A percentile compares a stretch with the other conserved stretches of the same genome.
Conservation (phyloP, 2,329 filamentous ascomycete species). For the Calonectria henricotiae region DNA sequence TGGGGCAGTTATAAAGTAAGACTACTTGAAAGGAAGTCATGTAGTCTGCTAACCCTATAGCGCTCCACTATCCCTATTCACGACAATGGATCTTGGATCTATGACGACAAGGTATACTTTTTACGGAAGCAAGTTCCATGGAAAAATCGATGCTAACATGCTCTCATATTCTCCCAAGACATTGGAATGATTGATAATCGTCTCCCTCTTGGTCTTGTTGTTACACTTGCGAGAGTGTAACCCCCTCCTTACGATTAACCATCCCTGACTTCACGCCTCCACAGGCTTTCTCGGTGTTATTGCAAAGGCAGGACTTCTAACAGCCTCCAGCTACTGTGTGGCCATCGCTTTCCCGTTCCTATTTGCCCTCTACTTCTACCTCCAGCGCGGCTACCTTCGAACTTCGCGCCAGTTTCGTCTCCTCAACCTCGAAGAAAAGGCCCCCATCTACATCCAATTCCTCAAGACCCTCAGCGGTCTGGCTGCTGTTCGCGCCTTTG, state of each 20-base stretch:
- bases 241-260: background rate
- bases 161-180: constrained; percentile 62
- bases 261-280: constrained; percentile 20
- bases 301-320: constrained; percentile 49
- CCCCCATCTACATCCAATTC: constrained; percentile 60
- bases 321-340: constrained; percentile 52
- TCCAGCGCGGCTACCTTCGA: constrained; percentile 62
- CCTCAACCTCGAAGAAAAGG: constrained; percentile 62
- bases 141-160: background rate
- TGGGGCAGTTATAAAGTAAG: constrained; percentile 47
- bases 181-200: constrained; percentile 63
- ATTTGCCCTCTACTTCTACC: constrained; percentile 60
- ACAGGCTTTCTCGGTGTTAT: constrained; percentile 57
- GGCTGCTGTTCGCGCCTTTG: constrained; percentile 70
- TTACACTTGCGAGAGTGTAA: constrained; percentile 57
- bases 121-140: background rate
- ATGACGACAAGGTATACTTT: constrained; percentile 59
- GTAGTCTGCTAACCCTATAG: constrained; percentile 44
- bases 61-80: constrained; percentile 62
- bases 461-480: constrained; percentile 67
- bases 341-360: constrained; percentile 64
- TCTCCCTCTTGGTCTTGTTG: constrained; percentile 58
- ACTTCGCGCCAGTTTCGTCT: constrained; percentile 63
- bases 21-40: fast-evolving
- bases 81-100: constrained; percentile 59